Conservation (phyloP, 208 protist species). For the Leishmania guyanensis region DNA sequence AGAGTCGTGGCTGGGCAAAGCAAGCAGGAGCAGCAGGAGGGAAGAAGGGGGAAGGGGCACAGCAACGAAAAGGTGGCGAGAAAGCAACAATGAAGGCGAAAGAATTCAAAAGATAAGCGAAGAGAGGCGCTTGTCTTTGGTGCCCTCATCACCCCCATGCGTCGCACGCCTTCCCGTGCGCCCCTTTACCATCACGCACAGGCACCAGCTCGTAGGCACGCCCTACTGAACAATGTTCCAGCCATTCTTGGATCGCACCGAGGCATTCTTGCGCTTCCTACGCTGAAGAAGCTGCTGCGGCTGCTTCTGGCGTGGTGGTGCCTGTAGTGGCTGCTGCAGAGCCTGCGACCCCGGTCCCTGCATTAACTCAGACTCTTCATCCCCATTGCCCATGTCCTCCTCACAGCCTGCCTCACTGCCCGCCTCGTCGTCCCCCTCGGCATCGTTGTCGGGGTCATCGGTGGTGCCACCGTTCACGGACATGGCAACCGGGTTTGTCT, state of each 20-base stretch:
- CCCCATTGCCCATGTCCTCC: slow-evolving; percentile 13
- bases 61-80: not conserved
- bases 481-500: slow-evolving; percentile 66
- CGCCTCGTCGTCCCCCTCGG: slow-evolving; percentile 15
- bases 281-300: slow-evolving; percentile 30
- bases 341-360: not conserved
- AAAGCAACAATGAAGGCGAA: not conserved
- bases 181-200: not conserved
- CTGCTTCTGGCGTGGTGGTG: slow-evolving; percentile 13
- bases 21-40: not conserved
- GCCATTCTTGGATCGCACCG: slow-evolving; percentile 60
- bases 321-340: slow-evolving; percentile 4
- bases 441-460: slow-evolving; percentile 32
- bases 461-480: slow-evolving; percentile 58
- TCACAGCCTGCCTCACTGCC: slow-evolving; percentile 24
- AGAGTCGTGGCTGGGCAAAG: not conserved
- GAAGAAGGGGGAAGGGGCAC: not conserved
- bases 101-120: not conserved
- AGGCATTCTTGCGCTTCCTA: slow-evolving; percentile 71
- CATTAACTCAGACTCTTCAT: slow-evolving; percentile 9
- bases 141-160: not conserved
- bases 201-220: not conserved
- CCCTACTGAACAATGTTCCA: slow-evolving; percentile 65
- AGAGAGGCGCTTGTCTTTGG: not conserved
- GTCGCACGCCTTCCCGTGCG: not conserved